Conservation (phyloP, 345 rosid genomes). For the Populus simonii region DNA sequence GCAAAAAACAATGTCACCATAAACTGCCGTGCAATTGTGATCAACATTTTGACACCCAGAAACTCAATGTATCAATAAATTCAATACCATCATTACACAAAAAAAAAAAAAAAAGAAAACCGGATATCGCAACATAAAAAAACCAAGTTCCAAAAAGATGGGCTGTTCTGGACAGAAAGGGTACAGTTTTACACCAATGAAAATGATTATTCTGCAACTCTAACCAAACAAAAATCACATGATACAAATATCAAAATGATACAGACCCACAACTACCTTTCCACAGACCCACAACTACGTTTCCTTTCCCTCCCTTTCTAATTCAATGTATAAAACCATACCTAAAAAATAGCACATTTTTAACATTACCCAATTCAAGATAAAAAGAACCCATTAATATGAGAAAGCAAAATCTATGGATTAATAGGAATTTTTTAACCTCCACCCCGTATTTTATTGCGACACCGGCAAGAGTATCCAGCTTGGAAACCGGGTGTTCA, state of each 20-base stretch:
- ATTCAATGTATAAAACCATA: background rate
- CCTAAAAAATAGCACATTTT: background rate
- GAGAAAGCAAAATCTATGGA: background rate
- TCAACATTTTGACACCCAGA: background rate
- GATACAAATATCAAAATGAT: background rate
- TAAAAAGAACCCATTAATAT: background rate
- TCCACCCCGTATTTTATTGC: constrained; percentile 38
- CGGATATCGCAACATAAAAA: background rate
- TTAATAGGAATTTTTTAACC: background rate
- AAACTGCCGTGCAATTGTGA: background rate
- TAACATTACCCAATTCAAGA: background rate
- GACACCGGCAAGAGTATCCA: constrained; percentile 36
- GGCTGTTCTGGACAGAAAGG: background rate
- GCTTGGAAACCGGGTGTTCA: constrained; percentile 24
- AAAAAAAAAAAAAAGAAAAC: no score
- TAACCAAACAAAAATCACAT: background rate
- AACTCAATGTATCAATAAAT: background rate
- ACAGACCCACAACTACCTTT: background rate
- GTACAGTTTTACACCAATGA: background rate
- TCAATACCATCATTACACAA: no score
- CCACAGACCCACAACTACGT: background rate
- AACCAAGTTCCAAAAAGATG: background rate
- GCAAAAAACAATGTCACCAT: background rate
- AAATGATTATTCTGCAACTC: background rate
- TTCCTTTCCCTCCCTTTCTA: background rate